Evolutionary conservation across 1,284 basidiomycete genomes (phyloP).

Genomic region (Ustilago crameri): DNA sequence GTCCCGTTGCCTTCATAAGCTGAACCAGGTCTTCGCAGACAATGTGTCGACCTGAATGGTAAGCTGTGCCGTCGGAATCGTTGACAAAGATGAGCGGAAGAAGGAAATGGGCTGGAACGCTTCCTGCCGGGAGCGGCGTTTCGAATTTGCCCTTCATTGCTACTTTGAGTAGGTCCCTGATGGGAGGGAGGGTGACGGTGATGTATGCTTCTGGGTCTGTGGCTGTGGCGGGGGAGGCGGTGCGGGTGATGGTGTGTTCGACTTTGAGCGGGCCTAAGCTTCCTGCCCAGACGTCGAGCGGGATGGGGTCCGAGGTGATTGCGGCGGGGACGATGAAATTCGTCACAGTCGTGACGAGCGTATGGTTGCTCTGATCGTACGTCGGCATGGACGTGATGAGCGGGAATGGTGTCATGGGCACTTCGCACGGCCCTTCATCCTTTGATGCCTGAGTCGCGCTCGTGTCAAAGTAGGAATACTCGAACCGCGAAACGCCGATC

Average conservation of each 20-base stretch:
- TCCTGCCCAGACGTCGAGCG: constrained; percentile 87
- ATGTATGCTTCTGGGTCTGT: constrained; percentile 43
- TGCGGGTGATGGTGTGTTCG: constrained; percentile 15
- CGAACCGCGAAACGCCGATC: constrained; percentile 90
- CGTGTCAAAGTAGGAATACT: constrained; percentile 92
- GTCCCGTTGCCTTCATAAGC: constrained; percentile 54
- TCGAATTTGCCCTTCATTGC: constrained; percentile 13
- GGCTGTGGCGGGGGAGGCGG: constrained; percentile 11
- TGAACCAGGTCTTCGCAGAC: constrained; percentile 56
- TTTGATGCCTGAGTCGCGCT: constrained; percentile 80
- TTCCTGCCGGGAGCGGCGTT: neutral
- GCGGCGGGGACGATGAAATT: constrained; percentile 47
- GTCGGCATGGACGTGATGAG: constrained; percentile 82
- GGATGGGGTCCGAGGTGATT: constrained; percentile 71
- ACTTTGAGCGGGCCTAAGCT: constrained; percentile 78
- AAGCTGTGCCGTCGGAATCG: constrained; percentile 59
- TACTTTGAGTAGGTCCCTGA: constrained; percentile 38
- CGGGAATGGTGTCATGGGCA: constrained; percentile 81
- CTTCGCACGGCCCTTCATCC: constrained; percentile 73
- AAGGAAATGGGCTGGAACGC: constrained; percentile 28
- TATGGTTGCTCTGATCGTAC: constrained; percentile 78
- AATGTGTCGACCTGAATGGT: constrained; percentile 58
- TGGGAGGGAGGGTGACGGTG: constrained; percentile 47
- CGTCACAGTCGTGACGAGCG: constrained; percentile 79
- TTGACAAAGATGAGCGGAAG: constrained; percentile 65